These are phyloP conservation scores for Mycena metata DNA, from an alignment of 768 basidiomycete genomes.

Conservation along the genomic window DNA sequence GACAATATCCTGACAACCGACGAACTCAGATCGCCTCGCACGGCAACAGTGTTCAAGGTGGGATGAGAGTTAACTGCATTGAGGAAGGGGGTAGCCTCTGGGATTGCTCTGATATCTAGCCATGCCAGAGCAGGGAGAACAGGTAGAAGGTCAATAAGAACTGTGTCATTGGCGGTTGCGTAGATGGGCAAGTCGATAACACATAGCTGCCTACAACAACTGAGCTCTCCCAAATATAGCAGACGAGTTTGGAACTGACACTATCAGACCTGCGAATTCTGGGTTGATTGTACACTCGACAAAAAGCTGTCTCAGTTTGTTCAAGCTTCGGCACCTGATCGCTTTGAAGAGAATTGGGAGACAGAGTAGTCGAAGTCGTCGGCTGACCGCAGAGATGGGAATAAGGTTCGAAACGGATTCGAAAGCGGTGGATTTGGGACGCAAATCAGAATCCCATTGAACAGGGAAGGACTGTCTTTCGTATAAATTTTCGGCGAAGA, in stretches of 20 bases:
- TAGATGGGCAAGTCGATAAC: neutral
- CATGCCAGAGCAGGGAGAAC: neutral
- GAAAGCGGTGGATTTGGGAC: too few relatives aligned
- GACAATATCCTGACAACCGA: neutral
- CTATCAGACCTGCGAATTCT: too few relatives aligned
- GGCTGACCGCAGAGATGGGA: neutral
- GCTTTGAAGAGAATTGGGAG: neutral
- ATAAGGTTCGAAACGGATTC: too few relatives aligned
- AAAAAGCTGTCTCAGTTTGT: too few relatives aligned
- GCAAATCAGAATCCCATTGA: neutral
- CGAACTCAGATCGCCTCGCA: neutral
- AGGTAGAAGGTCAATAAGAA: neutral
- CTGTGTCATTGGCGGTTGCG: too few relatives aligned
- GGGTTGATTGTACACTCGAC: too few relatives aligned
- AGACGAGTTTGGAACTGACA: too few relatives aligned
- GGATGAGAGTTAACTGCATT: neutral
- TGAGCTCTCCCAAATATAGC: neutral
- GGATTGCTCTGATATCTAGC: neutral
- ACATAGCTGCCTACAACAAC: constrained; percentile 5
- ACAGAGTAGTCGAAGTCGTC: constrained; percentile 1
- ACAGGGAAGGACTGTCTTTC: neutral
- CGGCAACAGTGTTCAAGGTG: neutral
- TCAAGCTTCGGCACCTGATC: too few relatives aligned
- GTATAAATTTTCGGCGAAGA: neutral
- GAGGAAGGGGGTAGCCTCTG: neutral